Evolutionary conservation across 768 basidiomycete species (phyloP).

Genomic region (Ramaria sp.): DNA sequence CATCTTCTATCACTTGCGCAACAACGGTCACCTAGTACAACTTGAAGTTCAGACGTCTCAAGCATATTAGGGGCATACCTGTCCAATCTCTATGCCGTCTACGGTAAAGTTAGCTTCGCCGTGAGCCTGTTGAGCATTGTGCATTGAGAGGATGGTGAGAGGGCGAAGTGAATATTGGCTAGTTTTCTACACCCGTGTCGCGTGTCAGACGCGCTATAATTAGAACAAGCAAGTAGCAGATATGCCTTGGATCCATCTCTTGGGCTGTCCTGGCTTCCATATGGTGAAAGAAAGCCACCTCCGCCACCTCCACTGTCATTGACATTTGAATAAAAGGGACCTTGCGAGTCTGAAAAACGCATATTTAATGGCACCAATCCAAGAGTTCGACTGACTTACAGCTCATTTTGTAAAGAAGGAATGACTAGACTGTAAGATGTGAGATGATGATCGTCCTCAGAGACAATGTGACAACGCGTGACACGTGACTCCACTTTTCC

Average conservation of each 20-base stretch:
- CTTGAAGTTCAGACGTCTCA: constrained; percentile 15
- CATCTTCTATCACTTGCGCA: constrained; percentile 51
- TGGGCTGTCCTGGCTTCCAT: constrained; percentile 6
- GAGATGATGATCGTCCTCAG: not conserved
- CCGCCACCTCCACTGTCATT: constrained; percentile 5
- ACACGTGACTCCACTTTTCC: not conserved
- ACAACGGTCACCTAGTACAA: constrained; percentile 56
- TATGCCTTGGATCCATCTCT: constrained; percentile 3
- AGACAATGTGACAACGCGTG: not conserved
- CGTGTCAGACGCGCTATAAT: not conserved
- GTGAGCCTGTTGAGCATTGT: constrained; percentile 70
- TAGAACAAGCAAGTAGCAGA: not conserved
- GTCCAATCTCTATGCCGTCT: constrained; percentile 71
- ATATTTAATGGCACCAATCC: not conserved
- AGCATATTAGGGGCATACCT: constrained; percentile 36
- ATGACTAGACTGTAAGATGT: not conserved
- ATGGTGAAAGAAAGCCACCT: constrained; percentile 3
- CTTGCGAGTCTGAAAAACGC: not conserved
- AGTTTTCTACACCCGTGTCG: not conserved
- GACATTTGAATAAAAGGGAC: not conserved
- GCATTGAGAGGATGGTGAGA: constrained; percentile 67
- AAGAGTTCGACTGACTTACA: not conserved
- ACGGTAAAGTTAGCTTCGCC: constrained; percentile 83
- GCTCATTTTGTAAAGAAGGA: not conserved
- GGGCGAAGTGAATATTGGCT: constrained; percentile 48